These are phyloP conservation scores for Parasarocladium wereldwijsianum DNA, from an alignment of 2,329 filamentous ascomycete genomes.

Conservation along the genomic window DNA sequence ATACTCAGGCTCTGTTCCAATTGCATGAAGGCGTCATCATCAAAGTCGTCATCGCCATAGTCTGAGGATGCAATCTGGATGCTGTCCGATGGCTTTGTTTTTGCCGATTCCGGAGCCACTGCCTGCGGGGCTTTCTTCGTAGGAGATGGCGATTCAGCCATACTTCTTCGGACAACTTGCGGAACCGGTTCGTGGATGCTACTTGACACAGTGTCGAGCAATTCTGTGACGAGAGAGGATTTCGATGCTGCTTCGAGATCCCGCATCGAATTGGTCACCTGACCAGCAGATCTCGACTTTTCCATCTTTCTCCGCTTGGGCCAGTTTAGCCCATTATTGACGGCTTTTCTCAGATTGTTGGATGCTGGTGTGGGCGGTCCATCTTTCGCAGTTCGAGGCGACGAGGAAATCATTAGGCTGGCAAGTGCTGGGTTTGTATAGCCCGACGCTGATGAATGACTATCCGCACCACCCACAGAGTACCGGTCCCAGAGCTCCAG, in stretches of 20 bases:
- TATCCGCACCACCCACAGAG: slow-evolving; percentile 31
- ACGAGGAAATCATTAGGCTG: slow-evolving; percentile 56
- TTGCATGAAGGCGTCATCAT: slow-evolving; percentile 43
- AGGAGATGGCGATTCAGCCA: not conserved
- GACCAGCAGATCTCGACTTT: slow-evolving; percentile 23
- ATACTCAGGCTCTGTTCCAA: slow-evolving; percentile 29
- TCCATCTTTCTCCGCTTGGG: slow-evolving; percentile 54
- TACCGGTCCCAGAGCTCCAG: slow-evolving; percentile 68
- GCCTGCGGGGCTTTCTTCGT: slow-evolving; percentile 4
- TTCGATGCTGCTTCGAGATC: slow-evolving; percentile 37
- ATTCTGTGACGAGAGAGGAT: slow-evolving; percentile 40
- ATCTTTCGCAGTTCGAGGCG: slow-evolving; percentile 42
- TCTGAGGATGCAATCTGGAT: slow-evolving; percentile 30
- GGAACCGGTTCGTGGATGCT: slow-evolving; percentile 31
- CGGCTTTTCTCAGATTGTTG: slow-evolving; percentile 40
- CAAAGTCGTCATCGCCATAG: slow-evolving; percentile 44
- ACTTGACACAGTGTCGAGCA: slow-evolving; percentile 50
- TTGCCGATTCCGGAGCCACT: slow-evolving; percentile 4
- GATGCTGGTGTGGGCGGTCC: slow-evolving; percentile 25
- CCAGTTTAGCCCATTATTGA: slow-evolving; percentile 57
- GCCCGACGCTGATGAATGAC: slow-evolving; percentile 27
- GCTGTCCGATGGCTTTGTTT: too few species aligned
- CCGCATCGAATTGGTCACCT: slow-evolving; percentile 17
- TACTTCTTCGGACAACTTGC: too few species aligned
- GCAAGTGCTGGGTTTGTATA: slow-evolving; percentile 42